A percentile compares a stretch with the other conserved stretches of the same genome.
These are phyloP conservation scores for Metarhizium humberi DNA, from an alignment of 2,329 filamentous ascomycete species.

Conservation along the genomic window DNA sequence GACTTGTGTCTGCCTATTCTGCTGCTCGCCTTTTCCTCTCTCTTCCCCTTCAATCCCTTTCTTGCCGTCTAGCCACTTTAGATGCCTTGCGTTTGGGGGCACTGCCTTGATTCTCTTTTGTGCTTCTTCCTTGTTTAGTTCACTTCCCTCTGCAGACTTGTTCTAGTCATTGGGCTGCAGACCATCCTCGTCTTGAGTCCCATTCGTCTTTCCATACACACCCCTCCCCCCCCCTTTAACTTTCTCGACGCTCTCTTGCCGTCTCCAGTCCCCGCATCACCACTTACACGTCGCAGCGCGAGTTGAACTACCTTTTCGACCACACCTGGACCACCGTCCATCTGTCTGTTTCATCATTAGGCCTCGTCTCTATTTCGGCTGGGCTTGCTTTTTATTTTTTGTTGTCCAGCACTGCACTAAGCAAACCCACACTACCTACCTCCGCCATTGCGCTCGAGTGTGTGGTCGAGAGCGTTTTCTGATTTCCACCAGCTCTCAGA, in stretches of 20 bases:
- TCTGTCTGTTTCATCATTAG: neutral
- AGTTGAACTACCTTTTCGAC: conserved; percentile 3
- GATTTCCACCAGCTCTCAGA: neutral
- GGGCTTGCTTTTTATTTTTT: neutral
- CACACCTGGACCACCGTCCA: neutral
- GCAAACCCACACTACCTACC: neutral
- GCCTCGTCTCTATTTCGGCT: neutral
- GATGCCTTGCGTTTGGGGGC: neutral
- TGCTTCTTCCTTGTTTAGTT: conserved; percentile 3
- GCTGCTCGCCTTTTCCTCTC: neutral
- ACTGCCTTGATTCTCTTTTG: conserved; percentile 1
- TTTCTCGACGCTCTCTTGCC: neutral
- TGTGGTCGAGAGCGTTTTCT: neutral
- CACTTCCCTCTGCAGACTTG: neutral
- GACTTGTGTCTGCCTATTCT: too few relatives aligned
- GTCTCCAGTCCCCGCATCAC: conserved; percentile 4
- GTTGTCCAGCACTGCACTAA: neutral
- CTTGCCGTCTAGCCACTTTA: neutral
- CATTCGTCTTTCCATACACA: neutral
- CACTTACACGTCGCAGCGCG: conserved; percentile 9
- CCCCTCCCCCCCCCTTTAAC: neutral
- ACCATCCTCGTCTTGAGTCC: neutral
- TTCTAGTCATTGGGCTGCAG: neutral
- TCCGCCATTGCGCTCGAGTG: neutral
- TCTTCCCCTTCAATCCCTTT: neutral